Evolutionary conservation across 2,329 filamentous ascomycete genomes (phyloP).

Genomic region (Aspergillus sp.): DNA sequence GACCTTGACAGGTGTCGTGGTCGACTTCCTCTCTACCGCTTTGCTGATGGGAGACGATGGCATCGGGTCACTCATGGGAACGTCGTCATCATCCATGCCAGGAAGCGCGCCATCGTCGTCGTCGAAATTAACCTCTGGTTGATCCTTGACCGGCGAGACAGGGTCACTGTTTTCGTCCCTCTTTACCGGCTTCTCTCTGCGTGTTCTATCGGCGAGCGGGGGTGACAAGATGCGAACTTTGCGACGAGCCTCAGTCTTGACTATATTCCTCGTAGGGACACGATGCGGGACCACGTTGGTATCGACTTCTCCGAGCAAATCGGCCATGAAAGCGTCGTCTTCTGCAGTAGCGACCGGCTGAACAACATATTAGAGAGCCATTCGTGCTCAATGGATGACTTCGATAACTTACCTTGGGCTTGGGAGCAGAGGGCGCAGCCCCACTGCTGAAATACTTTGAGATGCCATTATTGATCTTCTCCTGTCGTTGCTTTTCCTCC

Average conservation of each 20-base stretch:
- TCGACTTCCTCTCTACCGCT: slow-evolving; percentile 68
- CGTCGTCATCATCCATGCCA: slow-evolving; percentile 67
- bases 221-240: slow-evolving; percentile 82
- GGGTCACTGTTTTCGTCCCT: slow-evolving; percentile 47
- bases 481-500: slow-evolving; percentile 79
- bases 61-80: slow-evolving; percentile 82
- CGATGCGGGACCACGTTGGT: slow-evolving; percentile 66
- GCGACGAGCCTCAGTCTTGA: slow-evolving; percentile 74
- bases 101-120: slow-evolving; percentile 60
- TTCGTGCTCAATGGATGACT: not conserved
- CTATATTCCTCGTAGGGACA: slow-evolving; percentile 59
- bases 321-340: slow-evolving; percentile 83
- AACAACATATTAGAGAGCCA: slow-evolving; percentile 20
- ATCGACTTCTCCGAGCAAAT: slow-evolving; percentile 85
- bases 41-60: slow-evolving; percentile 86
- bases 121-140: slow-evolving; percentile 44
- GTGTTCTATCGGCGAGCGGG: slow-evolving; percentile 58
- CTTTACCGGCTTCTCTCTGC: slow-evolving; percentile 55
- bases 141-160: slow-evolving; percentile 45
- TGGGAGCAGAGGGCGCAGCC: slow-evolving; percentile 61
- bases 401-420: slow-evolving; percentile 69
- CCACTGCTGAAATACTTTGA: slow-evolving; percentile 92
- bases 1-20: slow-evolving; percentile 54
- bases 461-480: slow-evolving; percentile 88
- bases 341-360: slow-evolving; percentile 78